phyloP scores from a whole-genome alignment of 1,139 yeast species.

The Geotrichum histeridarum region DNA sequence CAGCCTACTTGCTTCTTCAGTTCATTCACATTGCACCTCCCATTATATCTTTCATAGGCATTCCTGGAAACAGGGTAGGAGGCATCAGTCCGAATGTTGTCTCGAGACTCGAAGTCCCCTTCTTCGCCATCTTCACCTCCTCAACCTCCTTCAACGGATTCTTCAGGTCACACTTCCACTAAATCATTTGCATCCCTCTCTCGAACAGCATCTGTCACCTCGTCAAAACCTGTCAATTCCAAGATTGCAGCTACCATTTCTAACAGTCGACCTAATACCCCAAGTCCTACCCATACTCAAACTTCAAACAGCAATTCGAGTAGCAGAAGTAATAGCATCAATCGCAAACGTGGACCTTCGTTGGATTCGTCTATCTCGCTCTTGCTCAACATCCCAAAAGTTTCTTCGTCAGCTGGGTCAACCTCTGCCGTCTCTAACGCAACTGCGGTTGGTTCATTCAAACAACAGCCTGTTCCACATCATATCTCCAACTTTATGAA shows the following conservation, averaged over 20 bases:
- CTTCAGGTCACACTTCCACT: not conserved
- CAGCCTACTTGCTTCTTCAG: not conserved
- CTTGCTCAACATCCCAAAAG: slow-evolving; percentile 1
- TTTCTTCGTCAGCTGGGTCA: not conserved
- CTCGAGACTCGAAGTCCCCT: slow-evolving; percentile 8
- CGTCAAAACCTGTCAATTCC: not conserved
- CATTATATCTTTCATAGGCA: not conserved
- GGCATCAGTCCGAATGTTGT: slow-evolving; percentile 7
- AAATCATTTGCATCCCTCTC: slow-evolving; percentile 6
- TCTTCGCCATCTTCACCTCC: slow-evolving; percentile 9
- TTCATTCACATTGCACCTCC: not conserved
- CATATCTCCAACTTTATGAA: not conserved
- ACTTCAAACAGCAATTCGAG: not conserved
- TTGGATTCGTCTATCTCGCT: not conserved
- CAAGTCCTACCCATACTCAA: slow-evolving; percentile 5
- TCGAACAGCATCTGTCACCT: not conserved
- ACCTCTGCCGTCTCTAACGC: slow-evolving; percentile 6
- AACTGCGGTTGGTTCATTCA: slow-evolving; percentile 3
- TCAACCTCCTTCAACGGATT: not conserved
- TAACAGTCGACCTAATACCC: slow-evolving; percentile 1
- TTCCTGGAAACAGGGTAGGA: slow-evolving; percentile 1
- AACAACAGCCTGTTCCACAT: not conserved
- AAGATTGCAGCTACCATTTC: not conserved
- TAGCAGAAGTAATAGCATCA: slow-evolving; percentile 7
- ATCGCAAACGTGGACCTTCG: not conserved